Evolutionary conservation across 495 filamentous ascomycete genomes (phyloP), one percentile per base, ranked within the genome.

Genomic region (Hypomontagnella monticulosa): DNA sequence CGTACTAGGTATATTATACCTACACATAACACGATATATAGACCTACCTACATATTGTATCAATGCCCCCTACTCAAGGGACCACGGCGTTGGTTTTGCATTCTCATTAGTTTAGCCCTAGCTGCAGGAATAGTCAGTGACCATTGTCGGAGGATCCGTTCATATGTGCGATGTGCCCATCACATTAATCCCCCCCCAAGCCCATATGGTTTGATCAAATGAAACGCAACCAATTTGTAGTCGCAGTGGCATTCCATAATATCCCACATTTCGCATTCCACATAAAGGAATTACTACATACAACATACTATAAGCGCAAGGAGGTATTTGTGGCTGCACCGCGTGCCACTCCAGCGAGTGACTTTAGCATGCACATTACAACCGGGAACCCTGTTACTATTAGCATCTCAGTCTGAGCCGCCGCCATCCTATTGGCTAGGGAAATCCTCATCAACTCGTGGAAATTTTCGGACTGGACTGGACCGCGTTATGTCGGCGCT

Each of bases 321-420:
- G 60, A 61, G 60, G 59, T 55, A 63, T 59, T 68, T 68, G 48
- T 62, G 54, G 59, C 58, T 68, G 65, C 64, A 67, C 50, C 63
- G 57, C 63, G 56, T 61, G 57, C 58, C 36, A 57, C 63, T 57
- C 34, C 15, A 11, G 6, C 53, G 27, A 67, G 42, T 14, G 58
- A 59, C 38, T 63, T 60, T 63, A 63, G 30, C 65, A 63, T 55
- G 66, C 60, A 57, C 59, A 55, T 49, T 42, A 42, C 49, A 51
- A 53, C 54, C 41, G 23, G 49, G 56, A 51, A 60, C 66, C 66
- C 54, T 69, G 66, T 34, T 61, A 40, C 23, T 46, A 41, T 51
- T 60, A 61, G 40, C 48, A 61, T 41, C 23, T 27, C 41, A 56
- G 43, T 46, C 55, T 55, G 36, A 47, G 55, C 65, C 65, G 65